Conservation (phyloP, 139 green algal genomes). For the Chlorella vulgaris region DNA sequence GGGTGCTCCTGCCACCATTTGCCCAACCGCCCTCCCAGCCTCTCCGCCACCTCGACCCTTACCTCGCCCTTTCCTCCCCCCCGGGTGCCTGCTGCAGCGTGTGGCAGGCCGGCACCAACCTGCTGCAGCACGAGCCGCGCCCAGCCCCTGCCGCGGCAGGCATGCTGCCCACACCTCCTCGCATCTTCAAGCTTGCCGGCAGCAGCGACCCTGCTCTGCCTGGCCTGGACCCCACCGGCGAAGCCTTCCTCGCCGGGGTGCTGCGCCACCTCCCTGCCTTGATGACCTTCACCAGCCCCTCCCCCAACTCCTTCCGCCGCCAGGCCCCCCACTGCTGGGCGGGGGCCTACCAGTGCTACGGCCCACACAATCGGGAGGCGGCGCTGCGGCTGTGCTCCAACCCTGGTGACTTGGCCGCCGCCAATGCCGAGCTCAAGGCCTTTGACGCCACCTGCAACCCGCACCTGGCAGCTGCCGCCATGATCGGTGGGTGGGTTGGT, state of each 20-base stretch:
- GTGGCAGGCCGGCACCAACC: conserved; percentile 9
- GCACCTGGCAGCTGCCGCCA: conserved; percentile 61
- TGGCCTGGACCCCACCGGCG: no score
- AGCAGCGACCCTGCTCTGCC: not conserved
- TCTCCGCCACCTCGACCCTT: not conserved
- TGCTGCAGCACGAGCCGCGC: conserved; percentile 3
- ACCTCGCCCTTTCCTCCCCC: not conserved
- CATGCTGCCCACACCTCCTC: not conserved
- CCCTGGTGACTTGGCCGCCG: not conserved
- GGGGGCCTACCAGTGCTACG: conserved; percentile 54
- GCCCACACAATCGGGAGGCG: conserved; percentile 60
- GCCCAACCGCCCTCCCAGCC: no score
- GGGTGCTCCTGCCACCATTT: no score
- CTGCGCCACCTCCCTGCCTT: conserved; percentile 62
- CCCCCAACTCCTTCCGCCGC: conserved; percentile 52
- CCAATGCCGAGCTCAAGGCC: conserved; percentile 62
- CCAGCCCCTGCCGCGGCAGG: not conserved
- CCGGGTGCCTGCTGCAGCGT: not conserved
- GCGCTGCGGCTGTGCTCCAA: conserved; percentile 44
- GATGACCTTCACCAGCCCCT: conserved; percentile 53
- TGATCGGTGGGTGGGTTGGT: conserved; percentile 28
- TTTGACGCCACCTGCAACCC: conserved; percentile 70
- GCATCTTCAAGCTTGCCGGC: not conserved
- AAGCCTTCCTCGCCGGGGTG: conserved; percentile 62
- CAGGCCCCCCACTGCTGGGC: conserved; percentile 55